Evolutionary conservation across 345 rosid genomes (phyloP).

Genomic region (Eucalyptus polybractea): DNA sequence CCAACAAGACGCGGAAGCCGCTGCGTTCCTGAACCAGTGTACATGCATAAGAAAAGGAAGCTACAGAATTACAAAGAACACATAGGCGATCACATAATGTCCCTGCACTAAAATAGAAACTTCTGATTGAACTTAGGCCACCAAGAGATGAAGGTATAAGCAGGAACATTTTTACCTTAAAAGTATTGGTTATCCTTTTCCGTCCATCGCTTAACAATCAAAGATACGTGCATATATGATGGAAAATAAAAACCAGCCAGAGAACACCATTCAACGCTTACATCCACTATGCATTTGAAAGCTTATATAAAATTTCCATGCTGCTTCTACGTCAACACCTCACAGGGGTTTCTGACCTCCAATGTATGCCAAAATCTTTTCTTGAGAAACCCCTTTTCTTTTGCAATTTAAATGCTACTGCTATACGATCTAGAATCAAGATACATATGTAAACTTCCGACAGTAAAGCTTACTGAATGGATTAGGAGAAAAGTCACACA

Average conservation of each 20-base stretch:
- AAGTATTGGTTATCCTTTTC: not conserved
- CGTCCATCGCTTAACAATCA: not conserved
- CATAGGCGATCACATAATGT: not conserved
- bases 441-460: not conserved
- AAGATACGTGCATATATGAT: not conserved
- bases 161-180: not conserved
- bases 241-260: not conserved
- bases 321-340: not conserved
- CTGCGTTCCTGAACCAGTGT: constrained; percentile 69
- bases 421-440: not conserved
- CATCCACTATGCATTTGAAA: not conserved
- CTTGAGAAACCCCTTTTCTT: not conserved
- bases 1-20: constrained; percentile 99
- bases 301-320: not conserved
- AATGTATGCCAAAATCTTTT: not conserved
- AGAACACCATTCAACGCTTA: not conserved
- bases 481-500: not conserved
- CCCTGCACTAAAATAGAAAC: not conserved
- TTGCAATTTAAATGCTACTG: not conserved
- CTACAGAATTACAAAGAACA: not conserved
- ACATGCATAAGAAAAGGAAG: constrained; percentile 1
- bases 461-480: not conserved
- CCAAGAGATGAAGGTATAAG: not conserved
- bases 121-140: not conserved
- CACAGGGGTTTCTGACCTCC: not conserved